Percentiles rank a stretch among this genome's conserved stretches.
Evolutionary conservation across 805 yeast genomes (phyloP).

Genomic region (Lipomyces sp.): DNA sequence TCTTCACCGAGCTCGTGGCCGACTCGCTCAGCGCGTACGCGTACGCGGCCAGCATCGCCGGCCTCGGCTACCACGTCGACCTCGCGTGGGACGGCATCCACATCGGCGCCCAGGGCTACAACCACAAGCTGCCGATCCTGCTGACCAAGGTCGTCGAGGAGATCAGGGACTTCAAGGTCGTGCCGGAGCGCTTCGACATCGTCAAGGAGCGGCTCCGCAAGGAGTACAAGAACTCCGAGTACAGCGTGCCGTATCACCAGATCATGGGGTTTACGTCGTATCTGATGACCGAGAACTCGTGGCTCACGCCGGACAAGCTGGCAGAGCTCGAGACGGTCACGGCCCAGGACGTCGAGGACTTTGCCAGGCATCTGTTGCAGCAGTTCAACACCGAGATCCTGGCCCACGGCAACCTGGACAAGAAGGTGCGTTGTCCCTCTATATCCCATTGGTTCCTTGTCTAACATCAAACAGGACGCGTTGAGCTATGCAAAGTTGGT

Average conservation of each 20-base stretch:
- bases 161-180: constrained; percentile 50
- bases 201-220: constrained; percentile 62
- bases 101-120: constrained; percentile 71
- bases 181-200: constrained; percentile 59
- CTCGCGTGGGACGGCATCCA: constrained; percentile 68
- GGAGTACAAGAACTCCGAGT: constrained; percentile 65
- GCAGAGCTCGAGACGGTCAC: constrained; percentile 45
- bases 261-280: constrained; percentile 60
- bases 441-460: neutral
- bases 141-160: constrained; percentile 58
- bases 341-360: constrained; percentile 50
- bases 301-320: constrained; percentile 61
- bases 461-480: constrained; percentile 43
- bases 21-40: constrained; percentile 73
- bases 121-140: constrained; percentile 69
- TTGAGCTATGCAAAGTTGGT: constrained; percentile 47
- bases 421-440: constrained; percentile 30
- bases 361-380: constrained; percentile 51
- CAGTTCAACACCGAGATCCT: constrained; percentile 70
- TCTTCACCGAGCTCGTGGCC: constrained; percentile 67
- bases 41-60: constrained; percentile 83
- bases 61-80: constrained; percentile 56
- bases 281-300: constrained; percentile 68
- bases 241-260: constrained; percentile 73
- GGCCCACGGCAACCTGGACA: constrained; percentile 68